Base-by-base conservation (phyloP, 106 monocot genomes). In the Xerophyta viscosa region DNA sequence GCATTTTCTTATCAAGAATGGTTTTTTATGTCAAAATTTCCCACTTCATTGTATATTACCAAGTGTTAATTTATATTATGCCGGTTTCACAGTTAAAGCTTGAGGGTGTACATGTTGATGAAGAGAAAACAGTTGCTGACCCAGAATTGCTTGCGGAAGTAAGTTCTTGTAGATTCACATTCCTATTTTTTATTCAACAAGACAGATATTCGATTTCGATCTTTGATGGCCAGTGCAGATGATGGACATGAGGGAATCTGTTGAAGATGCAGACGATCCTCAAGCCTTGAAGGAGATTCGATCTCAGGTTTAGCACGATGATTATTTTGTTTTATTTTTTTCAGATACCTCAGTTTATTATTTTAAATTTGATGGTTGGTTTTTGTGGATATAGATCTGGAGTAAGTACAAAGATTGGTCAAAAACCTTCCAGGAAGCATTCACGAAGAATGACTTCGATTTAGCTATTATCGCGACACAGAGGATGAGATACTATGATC, bases 401-500 rank as follows among this genome's bases (percentile, higher is more conserved):
- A 51, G 8, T 29, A 88, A 96, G 54, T 59, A 73, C 21, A 72
- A 84, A 49, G 24, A 26, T 4, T 84, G 67, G 76, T 81, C 81
- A 12, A 55, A 62, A 20, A 64, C 67, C 11, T 96, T 96, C 43
- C 25, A 48, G 7, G 65, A 78, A 41, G 84, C 84, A 53, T 82
- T 81, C 61, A 36, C 75, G 29, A 73, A 52, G 29, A 48, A 27
- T 6, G 43, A 79, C 42, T 88, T 81, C 24, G 61, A 76, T 15
- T 29, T 28, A 36, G 84, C 94, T 19, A 59, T 81, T 22, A 24
- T 24, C 52, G 55, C 81, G 8, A 76, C 72, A 23, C 75, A 76
- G 58, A 69, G 81, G 66, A 96, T 96, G 88, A 81, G 69, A 55
- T 96, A 96, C 30, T 88, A 96, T 23, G 84, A 96, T 14, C 77